A percentile compares a stretch with the other conserved stretches of the same genome.
These are phyloP conservation scores for Cercospora zeina DNA, from an alignment of 2,329 filamentous ascomycete genomes.

Conservation along the genomic window DNA sequence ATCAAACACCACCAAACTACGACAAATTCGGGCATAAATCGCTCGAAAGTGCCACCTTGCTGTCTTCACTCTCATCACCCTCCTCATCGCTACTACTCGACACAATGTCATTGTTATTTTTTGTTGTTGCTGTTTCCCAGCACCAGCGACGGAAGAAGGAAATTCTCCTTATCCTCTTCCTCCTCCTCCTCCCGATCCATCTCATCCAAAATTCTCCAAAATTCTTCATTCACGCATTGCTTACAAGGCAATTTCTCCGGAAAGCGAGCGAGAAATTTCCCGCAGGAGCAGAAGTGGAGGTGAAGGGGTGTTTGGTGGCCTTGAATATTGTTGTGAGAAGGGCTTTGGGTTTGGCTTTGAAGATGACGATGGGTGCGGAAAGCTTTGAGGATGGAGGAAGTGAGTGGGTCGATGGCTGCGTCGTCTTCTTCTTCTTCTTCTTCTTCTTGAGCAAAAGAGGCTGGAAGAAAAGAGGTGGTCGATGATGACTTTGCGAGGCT, in stretches of 20 bases:
- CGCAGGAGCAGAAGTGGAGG: conserved; percentile 11
- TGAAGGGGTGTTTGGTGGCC: neutral
- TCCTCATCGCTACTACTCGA: neutral
- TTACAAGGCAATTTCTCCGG: neutral
- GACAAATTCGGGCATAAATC: neutral
- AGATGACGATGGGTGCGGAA: neutral
- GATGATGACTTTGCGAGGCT: too few relatives aligned
- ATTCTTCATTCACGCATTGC: conserved; percentile 8
- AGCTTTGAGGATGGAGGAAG: neutral
- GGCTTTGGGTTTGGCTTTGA: too few relatives aligned
- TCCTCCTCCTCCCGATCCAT: neutral
- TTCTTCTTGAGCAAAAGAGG: too few relatives aligned
- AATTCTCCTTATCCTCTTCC: neutral
- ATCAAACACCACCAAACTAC: conserved; percentile 1
- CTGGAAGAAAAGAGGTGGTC: neutral
- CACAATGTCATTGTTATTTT: neutral
- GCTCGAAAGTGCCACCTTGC: neutral
- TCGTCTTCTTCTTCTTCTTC: neutral
- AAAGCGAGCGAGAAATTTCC: neutral
- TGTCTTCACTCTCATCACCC: neutral
- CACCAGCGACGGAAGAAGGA: too few relatives aligned
- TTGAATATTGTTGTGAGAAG: too few relatives aligned
- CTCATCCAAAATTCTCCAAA: neutral
- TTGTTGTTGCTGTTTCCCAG: too few relatives aligned
- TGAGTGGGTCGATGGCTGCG: neutral